A percentile compares a stretch with the other conserved stretches of the same genome.
Evolutionary conservation across 2,329 filamentous ascomycete genomes (phyloP).

Genomic region (Microcyclosporella mali): DNA sequence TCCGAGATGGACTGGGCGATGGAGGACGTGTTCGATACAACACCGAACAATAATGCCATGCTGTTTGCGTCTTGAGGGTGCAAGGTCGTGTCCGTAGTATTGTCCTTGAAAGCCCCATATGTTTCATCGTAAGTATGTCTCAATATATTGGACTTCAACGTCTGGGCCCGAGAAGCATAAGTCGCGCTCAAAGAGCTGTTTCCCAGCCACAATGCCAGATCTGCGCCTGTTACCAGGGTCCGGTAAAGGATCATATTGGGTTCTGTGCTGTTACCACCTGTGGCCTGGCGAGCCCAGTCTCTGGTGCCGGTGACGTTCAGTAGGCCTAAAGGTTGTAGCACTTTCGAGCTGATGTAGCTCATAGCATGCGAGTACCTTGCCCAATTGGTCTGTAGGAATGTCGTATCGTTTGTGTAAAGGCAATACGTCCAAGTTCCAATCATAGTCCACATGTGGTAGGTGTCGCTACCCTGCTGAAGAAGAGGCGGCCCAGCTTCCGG

Average conservation of each 20-base stretch:
- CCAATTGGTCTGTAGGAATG: slow-evolving; percentile 40
- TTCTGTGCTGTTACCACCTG: slow-evolving; percentile 45
- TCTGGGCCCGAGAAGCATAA: slow-evolving; percentile 33
- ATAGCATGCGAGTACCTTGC: slow-evolving; percentile 39
- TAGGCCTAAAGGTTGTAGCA: slow-evolving; percentile 38
- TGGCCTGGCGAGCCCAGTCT: slow-evolving; percentile 48
- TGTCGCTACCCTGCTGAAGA: slow-evolving; percentile 34
- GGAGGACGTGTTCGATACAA: slow-evolving; percentile 31
- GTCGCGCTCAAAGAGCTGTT: slow-evolving; percentile 38
- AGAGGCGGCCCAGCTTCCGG: slow-evolving; percentile 38
- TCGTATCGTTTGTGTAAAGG: slow-evolving; percentile 33
- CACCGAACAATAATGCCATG: slow-evolving; percentile 36
- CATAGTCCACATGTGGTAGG: slow-evolving; percentile 50
- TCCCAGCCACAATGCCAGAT: slow-evolving; percentile 38
- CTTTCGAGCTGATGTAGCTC: slow-evolving; percentile 37
- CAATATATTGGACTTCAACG: slow-evolving; percentile 19
- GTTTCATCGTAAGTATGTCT: slow-evolving; percentile 28
- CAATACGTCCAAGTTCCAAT: slow-evolving; percentile 44
- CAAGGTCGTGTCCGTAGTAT: slow-evolving; percentile 32
- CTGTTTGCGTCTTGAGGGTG: slow-evolving; percentile 51
- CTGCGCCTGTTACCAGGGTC: slow-evolving; percentile 43
- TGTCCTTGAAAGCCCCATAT: slow-evolving; percentile 35
- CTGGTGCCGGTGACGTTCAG: slow-evolving; percentile 41
- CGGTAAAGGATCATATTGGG: slow-evolving; percentile 44
- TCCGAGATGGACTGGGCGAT: slow-evolving; percentile 31